phyloP scores from a whole-genome alignment of 78 protist species.

The Dictyostelium firmibasis region DNA sequence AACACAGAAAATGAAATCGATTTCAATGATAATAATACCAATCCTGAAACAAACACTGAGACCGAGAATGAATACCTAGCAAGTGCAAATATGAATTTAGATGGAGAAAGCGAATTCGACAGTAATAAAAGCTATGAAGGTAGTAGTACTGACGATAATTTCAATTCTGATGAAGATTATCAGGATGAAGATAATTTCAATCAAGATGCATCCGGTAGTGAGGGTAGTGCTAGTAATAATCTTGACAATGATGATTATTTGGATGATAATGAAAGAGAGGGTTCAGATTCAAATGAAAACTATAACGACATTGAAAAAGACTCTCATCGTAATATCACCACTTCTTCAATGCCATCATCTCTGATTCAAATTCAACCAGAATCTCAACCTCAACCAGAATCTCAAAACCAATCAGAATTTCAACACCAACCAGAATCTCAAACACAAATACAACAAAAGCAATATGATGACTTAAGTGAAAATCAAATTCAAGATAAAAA shows the following conservation, averaged over 20 bases:
- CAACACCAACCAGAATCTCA: neutral
- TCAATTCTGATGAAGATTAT: neutral
- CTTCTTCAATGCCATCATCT: neutral
- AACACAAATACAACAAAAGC: neutral
- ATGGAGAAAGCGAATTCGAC: neutral
- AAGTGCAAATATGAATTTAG: neutral
- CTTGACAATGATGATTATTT: neutral
- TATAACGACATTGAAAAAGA: neutral
- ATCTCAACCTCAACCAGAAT: neutral
- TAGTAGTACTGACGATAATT: neutral
- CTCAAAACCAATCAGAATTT: no score
- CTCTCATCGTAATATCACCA: neutral
- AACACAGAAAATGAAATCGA: neutral
- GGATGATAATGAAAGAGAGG: conserved; percentile 8
- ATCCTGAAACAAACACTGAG: neutral
- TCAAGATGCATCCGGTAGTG: neutral
- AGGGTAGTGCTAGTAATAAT: neutral
- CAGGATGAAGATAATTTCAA: neutral
- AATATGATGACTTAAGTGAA: neutral
- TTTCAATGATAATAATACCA: neutral
- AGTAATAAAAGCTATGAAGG: neutral
- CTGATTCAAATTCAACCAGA: neutral
- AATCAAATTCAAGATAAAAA: neutral
- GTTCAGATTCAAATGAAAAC: neutral
- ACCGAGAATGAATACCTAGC: neutral